Percentiles rank a stretch among this genome's conserved stretches.
phyloP scores from a whole-genome alignment of 805 yeast species.

The Jamesozyma lodderae region DNA sequence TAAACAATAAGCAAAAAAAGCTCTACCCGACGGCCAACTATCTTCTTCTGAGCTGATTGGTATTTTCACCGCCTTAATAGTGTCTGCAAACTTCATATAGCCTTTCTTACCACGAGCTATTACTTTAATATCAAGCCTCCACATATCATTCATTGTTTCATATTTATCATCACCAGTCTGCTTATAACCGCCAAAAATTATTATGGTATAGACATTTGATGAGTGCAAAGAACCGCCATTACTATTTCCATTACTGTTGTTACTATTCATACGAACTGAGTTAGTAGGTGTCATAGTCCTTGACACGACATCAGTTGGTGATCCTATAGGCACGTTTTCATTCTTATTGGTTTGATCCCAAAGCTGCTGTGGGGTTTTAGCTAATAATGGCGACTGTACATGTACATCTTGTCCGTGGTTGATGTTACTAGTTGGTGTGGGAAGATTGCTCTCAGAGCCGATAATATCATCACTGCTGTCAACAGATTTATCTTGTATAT shows the following conservation, averaged over 20 bases:
- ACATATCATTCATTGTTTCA: slow-evolving; percentile 33
- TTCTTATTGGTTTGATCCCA: neutral
- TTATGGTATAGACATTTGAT: slow-evolving; percentile 12
- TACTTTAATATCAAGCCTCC: slow-evolving; percentile 35
- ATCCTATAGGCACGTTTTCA: neutral
- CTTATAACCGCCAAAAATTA: slow-evolving; percentile 44
- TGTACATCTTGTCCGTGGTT: neutral
- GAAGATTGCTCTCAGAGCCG: neutral
- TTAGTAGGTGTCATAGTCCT: neutral
- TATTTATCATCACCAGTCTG: slow-evolving; percentile 25
- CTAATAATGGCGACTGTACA: neutral
- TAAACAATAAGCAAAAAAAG: slow-evolving; percentile 29
- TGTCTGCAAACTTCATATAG: slow-evolving; percentile 32
- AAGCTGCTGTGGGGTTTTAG: neutral
- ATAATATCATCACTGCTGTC: no score
- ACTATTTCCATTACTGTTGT: neutral
- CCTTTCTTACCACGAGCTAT: slow-evolving; percentile 30
- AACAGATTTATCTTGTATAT: neutral
- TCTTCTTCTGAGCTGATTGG: slow-evolving; percentile 9
- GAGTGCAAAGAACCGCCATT: neutral
- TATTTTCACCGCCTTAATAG: slow-evolving; percentile 28
- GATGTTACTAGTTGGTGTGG: neutral
- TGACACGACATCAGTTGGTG: neutral
- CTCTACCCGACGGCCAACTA: slow-evolving; percentile 30
- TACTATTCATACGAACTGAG: neutral